phyloP scores from a whole-genome alignment of 2,329 filamentous ascomycete genomes.

The Microsporum audouinii region DNA sequence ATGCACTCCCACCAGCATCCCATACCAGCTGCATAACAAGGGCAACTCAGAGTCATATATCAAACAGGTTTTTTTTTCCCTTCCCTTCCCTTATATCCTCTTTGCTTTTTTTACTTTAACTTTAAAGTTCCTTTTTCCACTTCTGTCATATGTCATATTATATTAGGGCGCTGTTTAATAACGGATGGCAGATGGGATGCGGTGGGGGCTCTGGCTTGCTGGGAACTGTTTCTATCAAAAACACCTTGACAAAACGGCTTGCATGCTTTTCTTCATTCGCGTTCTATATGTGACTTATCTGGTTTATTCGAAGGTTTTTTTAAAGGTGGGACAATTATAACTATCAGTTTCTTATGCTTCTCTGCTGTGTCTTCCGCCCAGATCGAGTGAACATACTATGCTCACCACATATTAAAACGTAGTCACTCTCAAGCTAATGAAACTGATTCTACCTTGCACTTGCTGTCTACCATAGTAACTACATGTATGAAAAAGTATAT shows the following conservation, averaged over 20 bases:
- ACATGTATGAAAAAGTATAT: too few relatives aligned
- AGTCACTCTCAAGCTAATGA: too few relatives aligned
- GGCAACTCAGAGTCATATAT: neutral
- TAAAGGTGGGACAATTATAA: neutral
- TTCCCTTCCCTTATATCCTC: neutral
- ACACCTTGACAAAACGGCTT: neutral
- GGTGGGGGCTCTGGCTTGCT: neutral
- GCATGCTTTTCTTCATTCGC: neutral
- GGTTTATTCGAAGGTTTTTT: neutral
- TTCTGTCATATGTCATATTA: slow-evolving; percentile 11
- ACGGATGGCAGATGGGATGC: slow-evolving; percentile 28
- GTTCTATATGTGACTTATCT: neutral
- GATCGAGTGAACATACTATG: too few relatives aligned
- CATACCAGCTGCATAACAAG: neutral
- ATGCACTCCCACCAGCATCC: neutral
- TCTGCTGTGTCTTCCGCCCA: neutral
- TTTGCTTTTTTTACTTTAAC: neutral
- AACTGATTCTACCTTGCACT: too few relatives aligned
- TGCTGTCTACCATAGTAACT: too few relatives aligned
- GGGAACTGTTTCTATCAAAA: neutral
- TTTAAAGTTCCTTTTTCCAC: neutral
- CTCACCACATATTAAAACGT: neutral
- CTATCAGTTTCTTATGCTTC: neutral
- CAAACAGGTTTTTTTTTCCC: neutral
- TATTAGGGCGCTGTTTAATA: slow-evolving; percentile 31